Evolutionary conservation across 2,329 filamentous ascomycete genomes (phyloP).

Genomic region (Coleophoma eucalyptorum): DNA sequence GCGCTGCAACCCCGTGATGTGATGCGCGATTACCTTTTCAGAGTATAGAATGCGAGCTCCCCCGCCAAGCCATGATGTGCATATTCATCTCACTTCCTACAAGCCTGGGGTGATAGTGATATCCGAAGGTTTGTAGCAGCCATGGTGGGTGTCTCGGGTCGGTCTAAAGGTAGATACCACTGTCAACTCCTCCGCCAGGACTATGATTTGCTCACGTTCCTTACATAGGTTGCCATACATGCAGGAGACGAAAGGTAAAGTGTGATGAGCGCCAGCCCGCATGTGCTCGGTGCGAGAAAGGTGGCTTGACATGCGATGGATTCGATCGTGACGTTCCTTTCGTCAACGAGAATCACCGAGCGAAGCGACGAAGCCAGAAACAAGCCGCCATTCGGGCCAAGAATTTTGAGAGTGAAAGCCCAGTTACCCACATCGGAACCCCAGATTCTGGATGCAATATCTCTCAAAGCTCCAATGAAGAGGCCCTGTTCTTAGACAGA

Average conservation of each 20-base stretch:
- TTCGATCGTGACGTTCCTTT: conserved; percentile 4
- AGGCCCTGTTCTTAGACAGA: too few species aligned
- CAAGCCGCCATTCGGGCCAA: neutral
- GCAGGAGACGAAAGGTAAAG: conserved; percentile 4
- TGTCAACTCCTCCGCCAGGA: too few species aligned
- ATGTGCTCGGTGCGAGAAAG: conserved; percentile 7
- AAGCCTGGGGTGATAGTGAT: neutral
- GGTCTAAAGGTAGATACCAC: conserved; percentile 3
- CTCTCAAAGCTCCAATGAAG: too few species aligned
- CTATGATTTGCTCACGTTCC: too few species aligned
- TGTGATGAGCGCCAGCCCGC: conserved; percentile 10
- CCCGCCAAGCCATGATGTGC: neutral
- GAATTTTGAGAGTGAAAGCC: neutral
- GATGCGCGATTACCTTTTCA: neutral
- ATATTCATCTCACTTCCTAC: neutral
- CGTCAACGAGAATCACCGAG: conserved; percentile 2
- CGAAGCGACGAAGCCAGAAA: neutral
- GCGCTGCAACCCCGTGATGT: neutral
- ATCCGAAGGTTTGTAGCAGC: neutral
- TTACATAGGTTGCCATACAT: conserved; percentile 5
- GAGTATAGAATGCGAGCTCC: neutral
- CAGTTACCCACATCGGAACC: too few species aligned
- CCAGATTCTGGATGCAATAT: neutral
- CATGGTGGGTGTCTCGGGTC: neutral
- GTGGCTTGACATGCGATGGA: conserved; percentile 1